Percentiles rank a stretch among this genome's conserved stretches.
Conservation (phyloP, 1,284 basidiomycete species). For the Filobasidium uniguttulatum region DNA sequence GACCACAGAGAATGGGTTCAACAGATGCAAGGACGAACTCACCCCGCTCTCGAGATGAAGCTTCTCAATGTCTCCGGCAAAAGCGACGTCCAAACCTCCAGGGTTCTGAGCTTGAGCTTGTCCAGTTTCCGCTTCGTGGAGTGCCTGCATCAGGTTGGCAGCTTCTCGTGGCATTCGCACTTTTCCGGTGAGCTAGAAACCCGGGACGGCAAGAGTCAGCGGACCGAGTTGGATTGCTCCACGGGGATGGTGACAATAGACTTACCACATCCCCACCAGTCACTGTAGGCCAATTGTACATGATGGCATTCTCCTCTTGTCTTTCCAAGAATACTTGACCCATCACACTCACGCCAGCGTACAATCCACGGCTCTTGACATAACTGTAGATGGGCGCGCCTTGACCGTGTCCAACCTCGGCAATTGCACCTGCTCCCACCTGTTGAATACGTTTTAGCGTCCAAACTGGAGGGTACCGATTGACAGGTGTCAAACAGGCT, state of each 20-base stretch:
- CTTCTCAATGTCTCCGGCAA: conserved; percentile 13
- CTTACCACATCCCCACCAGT: conserved; percentile 37
- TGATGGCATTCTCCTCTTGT: conserved; percentile 34
- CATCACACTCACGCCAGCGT: conserved; percentile 40
- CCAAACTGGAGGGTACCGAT: too few species aligned
- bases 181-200: conserved; percentile 33
- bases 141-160: conserved; percentile 34
- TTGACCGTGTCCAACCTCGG: conserved; percentile 39
- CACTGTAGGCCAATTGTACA: conserved; percentile 38
- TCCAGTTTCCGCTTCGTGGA: conserved; percentile 43
- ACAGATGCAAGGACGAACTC: conserved; percentile 23
- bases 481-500: too few species aligned
- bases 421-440: conserved; percentile 40
- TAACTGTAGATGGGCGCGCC: conserved; percentile 38
- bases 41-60: conserved; percentile 23
- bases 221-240: background rate
- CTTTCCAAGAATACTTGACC: conserved; percentile 39
- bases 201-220: background rate
- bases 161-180: conserved; percentile 39
- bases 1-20: background rate
- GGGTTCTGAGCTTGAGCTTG: conserved; percentile 34
- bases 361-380: conserved; percentile 36
- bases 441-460: too few species aligned
- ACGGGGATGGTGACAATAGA: background rate
- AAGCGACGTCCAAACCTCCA: conserved; percentile 15